Evolutionary conservation across 225 moss, liverwort and hornwort species (phyloP), one percentile per base, ranked within the genome.

Genomic region (Antitrichia curtipendula): DNA sequence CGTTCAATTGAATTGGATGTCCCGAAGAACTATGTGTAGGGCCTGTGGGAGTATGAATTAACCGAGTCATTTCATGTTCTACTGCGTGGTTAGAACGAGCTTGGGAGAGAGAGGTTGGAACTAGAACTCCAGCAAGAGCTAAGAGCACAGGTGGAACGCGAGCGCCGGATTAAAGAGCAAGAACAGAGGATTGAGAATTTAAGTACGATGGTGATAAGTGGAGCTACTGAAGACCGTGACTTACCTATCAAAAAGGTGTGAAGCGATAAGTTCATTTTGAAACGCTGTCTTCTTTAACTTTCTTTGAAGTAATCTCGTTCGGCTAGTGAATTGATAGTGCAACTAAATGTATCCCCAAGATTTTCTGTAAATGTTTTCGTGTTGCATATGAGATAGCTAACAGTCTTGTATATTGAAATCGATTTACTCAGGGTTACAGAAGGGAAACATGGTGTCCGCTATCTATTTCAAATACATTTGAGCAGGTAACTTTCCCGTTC

Each of bases 81-180:
- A 32, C 56, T 60, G 65, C 27, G 61, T 87, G 57, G 53, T 10
- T 88, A 97, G 97, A 94, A 93, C 89, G 97, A 97, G 87, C 89
- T 96, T 88, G 97, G 96, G 84, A 92, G 94, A 90, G 97, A 98
- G 81, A 94, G 91, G 88, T 87, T 98, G 88, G 93, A 90, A 65
- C 86, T 96, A 79, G 96, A 98, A 87, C 95, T 98, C 49, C 95
- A 94, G 89, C 96, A 98, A 88, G 96, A 96, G 89, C 94, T 96
- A 81, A 95, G 90, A 86, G 93, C 95, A 28, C 95, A 97, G 84
- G 90, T 91, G 69, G 95, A 90, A 70, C 95, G 95, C 29, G 97
- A 96, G 90, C 93, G 93, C 50, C 93, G 94, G 62, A 94, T 98
- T 78, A 95, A 94, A 90, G 96, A 98, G 77, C 97, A 98, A 90